Conservation (phyloP, 148 eudicot genomes). For the Salicornia ramosissima region DNA sequence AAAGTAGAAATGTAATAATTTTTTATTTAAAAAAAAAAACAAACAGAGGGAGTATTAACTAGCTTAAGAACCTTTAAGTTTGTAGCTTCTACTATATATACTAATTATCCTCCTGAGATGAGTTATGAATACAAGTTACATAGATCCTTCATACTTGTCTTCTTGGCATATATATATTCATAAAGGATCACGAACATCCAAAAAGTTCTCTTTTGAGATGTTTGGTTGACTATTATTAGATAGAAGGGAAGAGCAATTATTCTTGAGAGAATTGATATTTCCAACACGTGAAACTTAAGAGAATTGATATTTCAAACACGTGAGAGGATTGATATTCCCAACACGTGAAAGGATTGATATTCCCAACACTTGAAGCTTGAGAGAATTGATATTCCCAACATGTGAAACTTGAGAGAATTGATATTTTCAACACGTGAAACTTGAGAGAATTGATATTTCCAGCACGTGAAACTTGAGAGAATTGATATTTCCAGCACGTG, state of each 20-base stretch:
- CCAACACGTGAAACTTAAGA: background rate
- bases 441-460: too few species aligned
- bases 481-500: too few species aligned
- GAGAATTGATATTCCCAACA: too few species aligned
- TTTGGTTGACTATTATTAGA: background rate
- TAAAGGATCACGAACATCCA: background rate
- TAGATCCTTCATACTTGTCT: background rate
- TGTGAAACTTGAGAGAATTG: too few species aligned
- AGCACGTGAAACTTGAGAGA: too few species aligned
- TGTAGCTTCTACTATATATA: background rate
- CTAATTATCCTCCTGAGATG: background rate
- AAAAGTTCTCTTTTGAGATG: background rate
- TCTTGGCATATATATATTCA: background rate
- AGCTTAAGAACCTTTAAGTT: background rate
- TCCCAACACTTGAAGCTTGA: too few species aligned
- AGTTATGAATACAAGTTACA: background rate
- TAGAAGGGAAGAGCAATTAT: background rate
- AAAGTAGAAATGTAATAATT: too few species aligned
- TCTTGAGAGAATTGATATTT: background rate
- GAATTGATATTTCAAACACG: background rate
- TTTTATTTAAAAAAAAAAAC: too few species aligned
- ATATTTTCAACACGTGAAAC: too few species aligned
- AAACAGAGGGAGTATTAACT: too few species aligned
- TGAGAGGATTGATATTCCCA: background rate
- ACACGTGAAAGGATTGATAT: background rate